These are phyloP conservation scores for Eurotiales sp. DNA, from an alignment of 2,329 filamentous ascomycete genomes.

Conservation along the genomic window DNA sequence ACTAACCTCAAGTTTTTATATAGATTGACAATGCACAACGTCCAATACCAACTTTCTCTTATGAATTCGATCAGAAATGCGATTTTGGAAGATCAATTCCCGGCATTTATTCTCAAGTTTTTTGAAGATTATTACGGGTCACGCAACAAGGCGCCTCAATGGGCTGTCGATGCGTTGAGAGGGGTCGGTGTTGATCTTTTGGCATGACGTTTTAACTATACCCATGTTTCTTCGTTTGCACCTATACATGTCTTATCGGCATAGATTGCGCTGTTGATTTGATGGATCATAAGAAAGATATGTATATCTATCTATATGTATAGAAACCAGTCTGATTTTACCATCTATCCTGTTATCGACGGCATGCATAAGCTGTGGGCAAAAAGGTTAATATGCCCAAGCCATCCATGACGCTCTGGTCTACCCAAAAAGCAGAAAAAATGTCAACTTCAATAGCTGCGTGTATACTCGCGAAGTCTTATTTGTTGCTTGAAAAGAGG, in stretches of 20 bases:
- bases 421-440: too few species aligned
- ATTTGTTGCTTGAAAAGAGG: too few species aligned
- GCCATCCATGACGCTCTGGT: too few species aligned
- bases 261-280: too few species aligned
- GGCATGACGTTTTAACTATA: constrained; percentile 14
- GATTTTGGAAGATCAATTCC: constrained; percentile 77
- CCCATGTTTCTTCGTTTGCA: too few species aligned
- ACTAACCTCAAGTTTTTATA: too few species aligned
- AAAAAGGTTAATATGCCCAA: too few species aligned
- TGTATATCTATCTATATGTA: too few species aligned
- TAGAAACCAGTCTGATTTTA: not conserved
- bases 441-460: not conserved
- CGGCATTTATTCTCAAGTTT: constrained; percentile 71
- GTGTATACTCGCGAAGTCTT: too few species aligned
- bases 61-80: constrained; percentile 73
- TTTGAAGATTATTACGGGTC: constrained; percentile 70
- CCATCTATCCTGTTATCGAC: too few species aligned
- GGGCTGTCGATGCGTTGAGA: constrained; percentile 76
- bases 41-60: constrained; percentile 82
- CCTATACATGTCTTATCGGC: too few species aligned
- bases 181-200: constrained; percentile 76
- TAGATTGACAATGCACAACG: constrained; percentile 82
- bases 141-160: constrained; percentile 66
- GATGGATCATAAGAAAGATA: not conserved
- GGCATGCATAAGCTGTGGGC: too few species aligned